Percentiles rank a stretch among this genome's conserved stretches.
Evolutionary conservation across 2,329 filamentous ascomycete genomes (phyloP).

Genomic region (Fusarium fujikuroi): DNA sequence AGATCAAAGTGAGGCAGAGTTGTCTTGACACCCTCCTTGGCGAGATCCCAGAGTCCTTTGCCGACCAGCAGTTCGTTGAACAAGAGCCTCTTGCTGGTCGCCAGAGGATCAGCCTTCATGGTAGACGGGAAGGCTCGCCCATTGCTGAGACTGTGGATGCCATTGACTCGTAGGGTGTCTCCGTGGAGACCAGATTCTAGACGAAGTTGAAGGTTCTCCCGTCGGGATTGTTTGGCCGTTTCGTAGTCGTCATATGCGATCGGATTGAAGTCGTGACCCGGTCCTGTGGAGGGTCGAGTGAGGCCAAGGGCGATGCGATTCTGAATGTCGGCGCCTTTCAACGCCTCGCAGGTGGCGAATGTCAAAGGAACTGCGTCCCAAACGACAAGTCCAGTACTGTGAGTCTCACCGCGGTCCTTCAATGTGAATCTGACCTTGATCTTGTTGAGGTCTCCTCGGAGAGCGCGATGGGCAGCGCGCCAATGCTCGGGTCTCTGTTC

Average conservation of each 20-base stretch:
- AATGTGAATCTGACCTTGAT: not conserved
- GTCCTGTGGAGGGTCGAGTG: not conserved
- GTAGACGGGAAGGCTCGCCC: fast-evolving
- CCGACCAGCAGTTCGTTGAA: not conserved
- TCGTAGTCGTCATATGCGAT: not conserved
- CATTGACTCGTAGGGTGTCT: not conserved
- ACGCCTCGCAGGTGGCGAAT: fast-evolving
- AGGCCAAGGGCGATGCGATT: not conserved
- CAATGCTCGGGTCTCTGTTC: not conserved
- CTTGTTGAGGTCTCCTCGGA: not conserved
- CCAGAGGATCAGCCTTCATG: fast-evolving
- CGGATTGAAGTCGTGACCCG: not conserved
- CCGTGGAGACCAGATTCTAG: not conserved
- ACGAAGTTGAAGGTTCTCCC: not conserved
- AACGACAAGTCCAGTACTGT: not conserved
- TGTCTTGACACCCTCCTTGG: fast-evolving
- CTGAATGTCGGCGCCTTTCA: not conserved
- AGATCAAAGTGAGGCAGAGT: fast-evolving
- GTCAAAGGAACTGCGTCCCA: not conserved
- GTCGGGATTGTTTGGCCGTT: fast-evolving
- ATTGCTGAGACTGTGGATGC: not conserved
- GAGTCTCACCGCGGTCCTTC: not conserved
- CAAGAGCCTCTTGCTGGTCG: fast-evolving
- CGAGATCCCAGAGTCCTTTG: not conserved
- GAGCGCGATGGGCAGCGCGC: not conserved